Evolutionary conservation across 768 basidiomycete genomes (phyloP).

Genomic region (Phanerochaete carnosa): DNA sequence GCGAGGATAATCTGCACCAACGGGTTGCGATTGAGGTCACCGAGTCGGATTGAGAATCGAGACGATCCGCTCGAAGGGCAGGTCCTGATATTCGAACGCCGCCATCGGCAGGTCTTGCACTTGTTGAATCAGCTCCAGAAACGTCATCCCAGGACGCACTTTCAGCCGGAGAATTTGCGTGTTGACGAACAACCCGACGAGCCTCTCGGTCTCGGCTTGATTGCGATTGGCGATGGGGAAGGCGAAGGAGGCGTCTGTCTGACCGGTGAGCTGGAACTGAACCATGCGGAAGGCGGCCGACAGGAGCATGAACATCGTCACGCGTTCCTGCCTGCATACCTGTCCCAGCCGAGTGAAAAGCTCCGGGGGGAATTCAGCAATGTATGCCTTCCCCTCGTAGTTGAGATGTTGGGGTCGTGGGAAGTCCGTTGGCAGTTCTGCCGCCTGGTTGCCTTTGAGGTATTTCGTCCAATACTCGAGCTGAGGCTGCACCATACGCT

Average conservation of each 20-base stretch:
- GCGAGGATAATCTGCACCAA: background rate
- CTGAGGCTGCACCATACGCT: background rate
- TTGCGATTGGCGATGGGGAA: background rate
- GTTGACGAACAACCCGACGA: constrained; percentile 6
- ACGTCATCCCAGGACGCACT: background rate
- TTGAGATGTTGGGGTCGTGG: background rate
- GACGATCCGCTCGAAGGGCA: constrained; percentile 1
- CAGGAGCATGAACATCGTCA: background rate
- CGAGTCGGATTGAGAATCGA: background rate
- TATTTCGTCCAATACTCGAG: background rate
- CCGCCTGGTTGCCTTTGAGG: background rate
- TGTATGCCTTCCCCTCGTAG: background rate
- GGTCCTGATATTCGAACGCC: background rate
- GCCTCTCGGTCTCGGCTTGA: background rate
- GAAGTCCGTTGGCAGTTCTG: background rate
- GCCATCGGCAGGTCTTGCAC: background rate
- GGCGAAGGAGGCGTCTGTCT: background rate
- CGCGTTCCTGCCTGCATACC: background rate
- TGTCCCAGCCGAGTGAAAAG: background rate
- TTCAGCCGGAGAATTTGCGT: background rate
- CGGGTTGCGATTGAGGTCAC: background rate
- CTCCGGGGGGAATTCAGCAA: background rate
- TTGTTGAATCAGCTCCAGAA: background rate
- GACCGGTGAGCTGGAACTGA: background rate
- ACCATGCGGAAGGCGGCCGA: background rate